These are phyloP conservation scores for Ilyonectria mors-panacis DNA, from an alignment of 2,329 filamentous ascomycete species.

Conservation along the genomic window DNA sequence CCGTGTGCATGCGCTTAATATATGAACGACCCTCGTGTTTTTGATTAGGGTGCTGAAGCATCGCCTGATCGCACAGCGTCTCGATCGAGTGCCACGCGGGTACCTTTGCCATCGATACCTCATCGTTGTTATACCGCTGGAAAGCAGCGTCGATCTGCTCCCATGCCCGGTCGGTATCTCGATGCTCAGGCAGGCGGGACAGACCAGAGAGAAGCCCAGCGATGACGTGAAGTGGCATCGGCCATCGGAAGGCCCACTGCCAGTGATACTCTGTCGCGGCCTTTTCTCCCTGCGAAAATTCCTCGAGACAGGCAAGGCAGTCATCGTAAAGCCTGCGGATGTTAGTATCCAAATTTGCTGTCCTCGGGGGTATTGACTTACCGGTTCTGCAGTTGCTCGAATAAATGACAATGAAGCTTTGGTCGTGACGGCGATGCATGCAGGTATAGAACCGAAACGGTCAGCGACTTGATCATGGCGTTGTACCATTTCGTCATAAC, in stretches of 20 bases:
- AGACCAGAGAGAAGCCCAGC: conserved; percentile 30
- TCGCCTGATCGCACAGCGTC: conserved; percentile 34
- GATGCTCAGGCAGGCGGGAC: conserved; percentile 30
- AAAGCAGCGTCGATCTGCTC: conserved; percentile 34
- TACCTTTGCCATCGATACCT: conserved; percentile 33
- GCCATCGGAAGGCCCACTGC: conserved; percentile 39
- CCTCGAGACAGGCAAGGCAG: conserved; percentile 36
- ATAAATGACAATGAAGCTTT: conserved; percentile 31
- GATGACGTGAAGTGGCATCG: conserved; percentile 36
- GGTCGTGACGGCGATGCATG: conserved; percentile 29
- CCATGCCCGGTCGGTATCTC: conserved; percentile 36
- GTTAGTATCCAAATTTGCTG: background rate
- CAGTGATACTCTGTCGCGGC: conserved; percentile 30
- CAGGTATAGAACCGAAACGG: conserved; percentile 32
- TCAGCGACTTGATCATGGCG: conserved; percentile 34
- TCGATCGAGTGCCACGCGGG: conserved; percentile 36
- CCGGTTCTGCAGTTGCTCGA: conserved; percentile 33
- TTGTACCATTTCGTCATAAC: conserved; percentile 31
- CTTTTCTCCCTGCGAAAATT: conserved; percentile 32
- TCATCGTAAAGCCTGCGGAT: conserved; percentile 32
- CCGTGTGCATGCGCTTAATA: conserved; percentile 26
- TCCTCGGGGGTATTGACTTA: conserved; percentile 1
- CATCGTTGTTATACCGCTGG: conserved; percentile 37
- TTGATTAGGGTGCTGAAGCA: conserved; percentile 24
- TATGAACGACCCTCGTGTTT: conserved; percentile 31